phyloP scores from a whole-genome alignment of 768 basidiomycete genomes.

The Pulveroboletus sp. region DNA sequence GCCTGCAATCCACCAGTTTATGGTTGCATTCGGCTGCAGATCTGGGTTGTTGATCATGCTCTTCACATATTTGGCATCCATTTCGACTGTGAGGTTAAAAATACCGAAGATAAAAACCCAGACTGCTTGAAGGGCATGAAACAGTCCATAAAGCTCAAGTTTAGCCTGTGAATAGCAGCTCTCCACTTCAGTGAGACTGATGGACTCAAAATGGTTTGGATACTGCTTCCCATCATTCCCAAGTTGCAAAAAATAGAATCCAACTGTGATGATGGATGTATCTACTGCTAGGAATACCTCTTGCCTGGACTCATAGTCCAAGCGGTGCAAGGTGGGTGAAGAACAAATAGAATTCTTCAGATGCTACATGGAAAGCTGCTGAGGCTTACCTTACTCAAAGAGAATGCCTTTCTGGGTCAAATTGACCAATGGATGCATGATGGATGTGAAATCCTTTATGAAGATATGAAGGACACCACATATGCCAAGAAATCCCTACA shows the following conservation, averaged over 20 bases:
- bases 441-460: constrained; percentile 18
- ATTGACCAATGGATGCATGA: constrained; percentile 19
- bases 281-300: constrained; percentile 19
- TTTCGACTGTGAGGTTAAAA: too few species aligned
- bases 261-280: constrained; percentile 31
- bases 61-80: too few species aligned
- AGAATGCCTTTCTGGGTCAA: constrained; percentile 25
- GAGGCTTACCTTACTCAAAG: constrained; percentile 18
- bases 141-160: constrained; percentile 20
- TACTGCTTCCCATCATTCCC: too few species aligned
- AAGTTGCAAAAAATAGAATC: constrained; percentile 26
- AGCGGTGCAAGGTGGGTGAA: constrained; percentile 2
- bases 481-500: constrained; percentile 29
- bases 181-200: constrained; percentile 30
- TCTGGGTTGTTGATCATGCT: too few species aligned
- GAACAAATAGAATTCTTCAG: constrained; percentile 21
- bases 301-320: neutral
- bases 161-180: constrained; percentile 22
- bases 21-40: too few species aligned
- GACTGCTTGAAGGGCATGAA: neutral
- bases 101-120: neutral
- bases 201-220: constrained; percentile 36
- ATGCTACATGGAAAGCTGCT: constrained; percentile 7
- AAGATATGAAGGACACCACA: too few species aligned
- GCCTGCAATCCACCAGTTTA: too few species aligned